phyloP scores from a whole-genome alignment of 2,329 filamentous ascomycete species.

The Myriosclerotinia curreyana region DNA sequence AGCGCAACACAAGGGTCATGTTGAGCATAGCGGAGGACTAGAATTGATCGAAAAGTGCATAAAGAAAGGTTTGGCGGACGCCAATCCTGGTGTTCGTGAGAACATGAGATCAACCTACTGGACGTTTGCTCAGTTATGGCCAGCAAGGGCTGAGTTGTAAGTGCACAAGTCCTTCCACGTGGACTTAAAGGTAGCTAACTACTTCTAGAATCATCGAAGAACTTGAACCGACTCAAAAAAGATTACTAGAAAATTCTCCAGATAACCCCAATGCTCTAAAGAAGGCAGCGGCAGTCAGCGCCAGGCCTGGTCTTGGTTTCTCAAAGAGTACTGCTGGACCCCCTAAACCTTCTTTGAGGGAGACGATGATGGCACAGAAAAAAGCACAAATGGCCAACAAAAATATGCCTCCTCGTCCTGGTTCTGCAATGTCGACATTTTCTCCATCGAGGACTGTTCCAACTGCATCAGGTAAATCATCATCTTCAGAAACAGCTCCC shows the following conservation, averaged over 20 bases:
- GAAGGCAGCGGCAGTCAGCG: constrained; percentile 48
- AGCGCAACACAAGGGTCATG: constrained; percentile 69
- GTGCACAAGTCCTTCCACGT: constrained; percentile 38
- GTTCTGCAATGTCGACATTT: constrained; percentile 62
- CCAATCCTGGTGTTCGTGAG: constrained; percentile 87
- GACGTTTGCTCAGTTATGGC: constrained; percentile 76
- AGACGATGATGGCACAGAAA: constrained; percentile 81
- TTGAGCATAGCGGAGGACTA: constrained; percentile 81
- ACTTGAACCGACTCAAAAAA: constrained; percentile 75
- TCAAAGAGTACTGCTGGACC: constrained; percentile 59
- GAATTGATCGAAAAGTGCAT: constrained; percentile 85
- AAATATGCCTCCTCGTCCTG: constrained; percentile 55
- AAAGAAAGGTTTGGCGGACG: constrained; percentile 81
- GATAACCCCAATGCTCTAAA: constrained; percentile 72
- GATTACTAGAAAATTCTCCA: constrained; percentile 76
- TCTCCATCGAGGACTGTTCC: constrained; percentile 49
- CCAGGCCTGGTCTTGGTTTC: constrained; percentile 57
- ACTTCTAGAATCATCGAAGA: constrained; percentile 66
- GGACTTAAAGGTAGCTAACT: constrained; percentile 24
- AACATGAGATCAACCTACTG: constrained; percentile 84
- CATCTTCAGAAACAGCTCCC: constrained; percentile 40
- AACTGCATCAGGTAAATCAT: constrained; percentile 39
- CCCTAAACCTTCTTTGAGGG: constrained; percentile 67
- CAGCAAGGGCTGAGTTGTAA: constrained; percentile 69
- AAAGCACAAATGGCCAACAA: constrained; percentile 53